Evolutionary conservation across 192 early-diverging fungal genomes (phyloP), one percentile per base, ranked within the genome.

Genomic region (Entophlyctis luteolus): DNA sequence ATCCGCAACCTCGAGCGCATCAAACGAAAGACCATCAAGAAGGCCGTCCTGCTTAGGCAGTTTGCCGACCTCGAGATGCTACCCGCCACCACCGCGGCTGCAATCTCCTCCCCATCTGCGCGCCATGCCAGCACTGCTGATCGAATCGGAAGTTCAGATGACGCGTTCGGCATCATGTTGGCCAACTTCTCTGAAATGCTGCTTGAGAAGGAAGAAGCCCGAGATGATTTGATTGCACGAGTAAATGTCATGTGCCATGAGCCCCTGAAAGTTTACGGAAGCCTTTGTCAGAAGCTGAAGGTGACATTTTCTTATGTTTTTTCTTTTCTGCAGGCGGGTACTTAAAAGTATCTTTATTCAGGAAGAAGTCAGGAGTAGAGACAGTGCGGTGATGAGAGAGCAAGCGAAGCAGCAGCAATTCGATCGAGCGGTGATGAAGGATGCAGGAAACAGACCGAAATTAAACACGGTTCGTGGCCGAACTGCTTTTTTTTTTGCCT

Each of bases 41-140:
- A 71, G 27, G 59, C 65, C n/a, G 16, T 68, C 38, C 56, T 72
- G 20, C 42, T 78, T 46, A 72, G 68, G 29, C 38, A 68, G 42
- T 78, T 68, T 38, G 70, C 56, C 35, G 77, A 74, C 31, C 56
- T 33, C 25, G 77, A 75, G 48, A n/a, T n/a, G n/a, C n/a, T n/a
- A n/a, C n/a, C n/a, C n/a, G n/a, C n/a, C n/a, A n/a, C n/a, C n/a
- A n/a, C n/a, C n/a, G n/a, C n/a, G n/a, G n/a, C n/a, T n/a, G n/a
- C n/a, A n/a, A n/a, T n/a, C n/a, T n/a, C n/a, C n/a, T n/a, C n/a
- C n/a, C n/a, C n/a, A n/a, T n/a, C n/a, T n/a, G n/a, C n/a, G n/a
- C n/a, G n/a, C n/a, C n/a, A n/a, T n/a, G n/a, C n/a, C n/a, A n/a
- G n/a, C n/a, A n/a, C n/a, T n/a, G n/a, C n/a, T n/a, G n/a, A n/a